Conservation (phyloP, 495 filamentous ascomycete genomes). For the Xylaria acuta region DNA sequence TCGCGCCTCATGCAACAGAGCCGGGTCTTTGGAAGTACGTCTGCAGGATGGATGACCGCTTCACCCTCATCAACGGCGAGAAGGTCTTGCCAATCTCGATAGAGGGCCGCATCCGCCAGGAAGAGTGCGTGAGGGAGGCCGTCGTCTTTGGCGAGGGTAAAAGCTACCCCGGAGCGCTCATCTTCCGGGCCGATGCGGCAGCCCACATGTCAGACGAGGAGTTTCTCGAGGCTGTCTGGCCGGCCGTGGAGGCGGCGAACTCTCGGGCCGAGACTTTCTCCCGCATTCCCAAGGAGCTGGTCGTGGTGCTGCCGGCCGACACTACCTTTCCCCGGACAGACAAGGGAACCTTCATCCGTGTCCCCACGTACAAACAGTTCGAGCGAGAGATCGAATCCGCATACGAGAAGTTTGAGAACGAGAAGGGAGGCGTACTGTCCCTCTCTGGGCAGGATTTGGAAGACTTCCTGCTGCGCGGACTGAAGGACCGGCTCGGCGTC, state of each 20-base stretch:
- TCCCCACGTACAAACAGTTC: constrained; percentile 57
- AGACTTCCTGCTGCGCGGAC: constrained; percentile 47
- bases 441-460: constrained; percentile 41
- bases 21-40: constrained; percentile 65
- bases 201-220: constrained; percentile 42
- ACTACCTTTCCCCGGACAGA: constrained; percentile 56
- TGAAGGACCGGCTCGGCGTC: constrained; percentile 27
- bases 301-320: constrained; percentile 50
- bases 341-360: constrained; percentile 62
- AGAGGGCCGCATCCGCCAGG: constrained; percentile 61
- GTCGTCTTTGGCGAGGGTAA: constrained; percentile 63
- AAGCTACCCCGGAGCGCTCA: constrained; percentile 58
- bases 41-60: constrained; percentile 62
- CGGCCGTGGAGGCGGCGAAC: constrained; percentile 58
- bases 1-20: constrained; percentile 61
- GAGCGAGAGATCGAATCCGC: constrained; percentile 53
- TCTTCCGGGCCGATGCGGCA: constrained; percentile 52
- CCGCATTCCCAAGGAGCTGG: constrained; percentile 58
- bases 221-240: constrained; percentile 55
- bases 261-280: constrained; percentile 57
- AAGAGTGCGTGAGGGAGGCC: constrained; percentile 60
- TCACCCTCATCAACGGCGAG: constrained; percentile 67
- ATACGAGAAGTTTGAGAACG: constrained; percentile 47
- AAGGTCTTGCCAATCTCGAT: constrained; percentile 65
- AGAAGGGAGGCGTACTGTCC: constrained; percentile 42